These are phyloP conservation scores for Xylaria nigripes DNA, from an alignment of 495 filamentous ascomycete species.

Conservation along the genomic window DNA sequence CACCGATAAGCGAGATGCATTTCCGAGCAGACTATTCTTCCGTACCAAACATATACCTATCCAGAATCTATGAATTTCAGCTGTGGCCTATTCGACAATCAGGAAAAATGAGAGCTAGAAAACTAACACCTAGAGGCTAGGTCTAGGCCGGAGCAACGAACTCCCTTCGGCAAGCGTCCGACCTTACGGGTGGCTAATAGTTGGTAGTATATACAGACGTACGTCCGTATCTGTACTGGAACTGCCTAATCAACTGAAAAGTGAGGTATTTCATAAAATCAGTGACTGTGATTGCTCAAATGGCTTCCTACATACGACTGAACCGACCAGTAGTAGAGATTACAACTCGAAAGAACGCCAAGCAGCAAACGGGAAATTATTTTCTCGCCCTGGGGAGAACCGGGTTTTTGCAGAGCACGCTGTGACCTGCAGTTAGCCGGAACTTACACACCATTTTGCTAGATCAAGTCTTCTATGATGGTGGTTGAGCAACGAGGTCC, in stretches of 20 bases:
- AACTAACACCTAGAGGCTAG: background rate
- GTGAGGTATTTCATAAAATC: background rate
- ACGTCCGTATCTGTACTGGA: background rate
- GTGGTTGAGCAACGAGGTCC: background rate
- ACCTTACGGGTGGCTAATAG: no score
- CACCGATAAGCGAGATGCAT: conserved; percentile 14
- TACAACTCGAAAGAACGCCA: conserved; percentile 1
- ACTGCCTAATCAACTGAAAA: background rate
- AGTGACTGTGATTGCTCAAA: background rate
- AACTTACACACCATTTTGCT: conserved; percentile 7
- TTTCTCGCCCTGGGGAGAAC: conserved; percentile 10
- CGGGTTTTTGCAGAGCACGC: conserved; percentile 25
- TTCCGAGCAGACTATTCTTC: background rate
- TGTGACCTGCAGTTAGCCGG: conserved; percentile 23
- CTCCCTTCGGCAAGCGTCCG: background rate
- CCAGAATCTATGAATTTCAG: no score
- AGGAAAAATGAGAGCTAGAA: background rate
- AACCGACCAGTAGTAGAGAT: background rate
- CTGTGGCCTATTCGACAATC: background rate
- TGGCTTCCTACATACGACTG: background rate
- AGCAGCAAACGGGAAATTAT: conserved; percentile 22
- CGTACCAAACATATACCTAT: background rate
- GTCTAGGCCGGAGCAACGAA: background rate
- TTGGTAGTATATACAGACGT: background rate
- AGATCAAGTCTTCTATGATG: background rate